A percentile compares a stretch with the other conserved stretches of the same genome.
phyloP scores from a whole-genome alignment of 1,284 basidiomycete genomes.

The Chalciporus sp. region DNA sequence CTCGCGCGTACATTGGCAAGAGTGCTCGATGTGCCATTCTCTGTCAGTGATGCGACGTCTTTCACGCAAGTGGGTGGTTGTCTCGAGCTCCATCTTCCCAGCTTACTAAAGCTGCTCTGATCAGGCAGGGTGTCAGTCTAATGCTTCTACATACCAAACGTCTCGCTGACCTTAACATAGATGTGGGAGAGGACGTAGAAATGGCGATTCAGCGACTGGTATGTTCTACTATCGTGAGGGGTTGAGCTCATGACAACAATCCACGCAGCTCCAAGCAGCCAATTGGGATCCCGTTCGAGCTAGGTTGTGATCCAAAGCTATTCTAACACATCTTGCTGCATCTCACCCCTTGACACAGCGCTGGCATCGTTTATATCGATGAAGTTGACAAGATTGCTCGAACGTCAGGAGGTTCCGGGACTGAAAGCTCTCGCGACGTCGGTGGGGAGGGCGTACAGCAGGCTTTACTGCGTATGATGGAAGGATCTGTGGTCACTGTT shows the following conservation, averaged over 20 bases:
- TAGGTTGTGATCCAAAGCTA: slow-evolving; percentile 43
- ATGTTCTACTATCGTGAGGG: slow-evolving; percentile 21
- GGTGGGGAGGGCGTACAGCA: slow-evolving; percentile 97
- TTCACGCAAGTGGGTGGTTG: slow-evolving; percentile 69
- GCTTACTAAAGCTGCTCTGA: slow-evolving; percentile 8
- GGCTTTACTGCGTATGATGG: slow-evolving; percentile 88
- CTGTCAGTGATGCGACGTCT: slow-evolving; percentile 83
- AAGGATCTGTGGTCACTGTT: slow-evolving; percentile 84
- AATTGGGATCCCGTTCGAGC: slow-evolving; percentile 86
- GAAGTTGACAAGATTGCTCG: slow-evolving; percentile 94
- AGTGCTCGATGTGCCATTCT: slow-evolving; percentile 90
- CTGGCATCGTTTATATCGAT: slow-evolving; percentile 95
- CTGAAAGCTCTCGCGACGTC: slow-evolving; percentile 84
- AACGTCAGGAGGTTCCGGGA: slow-evolving; percentile 59
- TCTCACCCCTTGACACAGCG: slow-evolving; percentile 44
- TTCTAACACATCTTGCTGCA: not conserved
- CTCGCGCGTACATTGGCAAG: slow-evolving; percentile 84
- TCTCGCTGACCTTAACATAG: slow-evolving; percentile 44
- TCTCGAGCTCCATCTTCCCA: slow-evolving; percentile 6
- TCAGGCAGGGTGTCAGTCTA: slow-evolving; percentile 76
- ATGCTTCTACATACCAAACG: slow-evolving; percentile 2
- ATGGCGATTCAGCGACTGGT: slow-evolving; percentile 84
- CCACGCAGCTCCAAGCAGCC: slow-evolving; percentile 73
- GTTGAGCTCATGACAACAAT: not conserved
- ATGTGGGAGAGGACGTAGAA: slow-evolving; percentile 95